A percentile compares a stretch with the other conserved stretches of the same genome.
Conservation (phyloP, 495 filamentous ascomycete species). For the Pyrenopolyporus hunteri region DNA sequence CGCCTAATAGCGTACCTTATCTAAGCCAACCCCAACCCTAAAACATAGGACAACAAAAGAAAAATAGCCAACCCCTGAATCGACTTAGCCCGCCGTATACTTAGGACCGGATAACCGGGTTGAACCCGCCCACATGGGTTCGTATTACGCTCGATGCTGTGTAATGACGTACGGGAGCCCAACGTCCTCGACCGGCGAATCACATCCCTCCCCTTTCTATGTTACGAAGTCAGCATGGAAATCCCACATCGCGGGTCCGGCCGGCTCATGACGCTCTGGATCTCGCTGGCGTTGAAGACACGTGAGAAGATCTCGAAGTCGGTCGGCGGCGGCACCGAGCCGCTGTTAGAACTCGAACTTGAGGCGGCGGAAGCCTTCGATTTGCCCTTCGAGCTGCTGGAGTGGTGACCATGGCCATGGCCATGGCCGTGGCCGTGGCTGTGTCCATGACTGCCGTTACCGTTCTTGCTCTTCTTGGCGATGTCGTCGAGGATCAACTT, state of each 20-base stretch:
- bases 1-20: not conserved
- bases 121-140: constrained; percentile 33
- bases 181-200: not conserved
- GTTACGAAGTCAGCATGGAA: constrained; percentile 50
- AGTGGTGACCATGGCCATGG: constrained; percentile 1
- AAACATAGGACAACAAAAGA: not conserved
- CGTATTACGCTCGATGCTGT: constrained; percentile 37
- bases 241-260: constrained; percentile 55
- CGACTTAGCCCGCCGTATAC: constrained; percentile 8
- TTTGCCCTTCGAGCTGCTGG: constrained; percentile 43
- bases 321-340: constrained; percentile 34
- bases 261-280: constrained; percentile 47
- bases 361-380: constrained; percentile 41
- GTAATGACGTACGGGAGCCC: constrained; percentile 37
- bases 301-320: constrained; percentile 53
- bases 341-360: constrained; percentile 27
- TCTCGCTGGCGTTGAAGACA: constrained; percentile 50
- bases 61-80: not conserved
- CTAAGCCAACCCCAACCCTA: not conserved
- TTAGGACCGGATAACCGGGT: constrained; percentile 36
- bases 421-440: constrained; percentile 15
- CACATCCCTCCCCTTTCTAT: constrained; percentile 11
- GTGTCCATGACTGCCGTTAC: constrained; percentile 15
- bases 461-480: constrained; percentile 50
- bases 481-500: constrained; percentile 56